Conservation (phyloP, 2,329 filamentous ascomycete species). For the Beauveria sp. region DNA sequence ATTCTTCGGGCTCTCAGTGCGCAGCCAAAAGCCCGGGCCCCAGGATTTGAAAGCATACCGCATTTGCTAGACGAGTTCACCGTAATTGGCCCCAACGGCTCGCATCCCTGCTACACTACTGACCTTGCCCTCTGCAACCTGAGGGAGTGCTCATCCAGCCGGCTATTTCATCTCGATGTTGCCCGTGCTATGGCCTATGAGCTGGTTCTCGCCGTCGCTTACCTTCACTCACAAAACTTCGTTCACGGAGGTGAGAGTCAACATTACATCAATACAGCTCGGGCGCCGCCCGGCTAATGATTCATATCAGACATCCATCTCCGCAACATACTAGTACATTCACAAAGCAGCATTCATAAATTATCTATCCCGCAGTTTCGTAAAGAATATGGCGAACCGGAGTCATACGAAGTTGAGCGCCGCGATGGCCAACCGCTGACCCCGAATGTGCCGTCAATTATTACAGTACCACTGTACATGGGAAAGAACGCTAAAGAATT, state of each 20-base stretch:
- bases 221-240: constrained; percentile 1
- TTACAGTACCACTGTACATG: neutral
- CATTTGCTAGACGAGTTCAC: constrained; percentile 9
- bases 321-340: neutral
- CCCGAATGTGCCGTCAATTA: neutral
- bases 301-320: neutral
- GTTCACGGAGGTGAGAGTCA: constrained; percentile 11
- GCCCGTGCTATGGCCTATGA: constrained; percentile 5
- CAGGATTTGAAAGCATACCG: neutral
- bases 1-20: neutral
- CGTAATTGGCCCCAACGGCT: neutral
- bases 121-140: neutral
- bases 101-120: constrained; percentile 6
- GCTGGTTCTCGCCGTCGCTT: constrained; percentile 7
- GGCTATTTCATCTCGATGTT: constrained; percentile 3
- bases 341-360: neutral
- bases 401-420: neutral
- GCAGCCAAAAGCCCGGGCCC: neutral
- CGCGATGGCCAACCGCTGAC: neutral
- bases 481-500: neutral
- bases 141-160: neutral
- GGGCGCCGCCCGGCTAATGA: neutral
- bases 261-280: neutral
- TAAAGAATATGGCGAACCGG: neutral
- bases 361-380: neutral